Conservation (phyloP, 2,329 filamentous ascomycete genomes). For the Dothideomycetes sp. region DNA sequence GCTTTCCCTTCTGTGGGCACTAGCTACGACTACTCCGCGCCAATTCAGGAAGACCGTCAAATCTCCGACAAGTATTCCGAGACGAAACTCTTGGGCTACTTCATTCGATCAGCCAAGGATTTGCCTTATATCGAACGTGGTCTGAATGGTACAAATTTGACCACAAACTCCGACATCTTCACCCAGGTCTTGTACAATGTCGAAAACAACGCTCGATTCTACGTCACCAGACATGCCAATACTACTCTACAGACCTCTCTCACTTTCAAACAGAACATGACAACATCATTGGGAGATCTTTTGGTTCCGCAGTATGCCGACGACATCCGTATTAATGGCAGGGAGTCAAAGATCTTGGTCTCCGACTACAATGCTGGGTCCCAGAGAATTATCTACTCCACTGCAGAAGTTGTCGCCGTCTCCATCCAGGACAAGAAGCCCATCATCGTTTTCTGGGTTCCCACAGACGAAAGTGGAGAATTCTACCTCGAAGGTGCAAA, state of each 20-base stretch:
- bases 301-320: conserved; percentile 36
- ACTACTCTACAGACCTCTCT: conserved; percentile 45
- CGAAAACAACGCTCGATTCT: conserved; percentile 50
- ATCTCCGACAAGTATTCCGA: conserved; percentile 55
- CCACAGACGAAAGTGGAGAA: conserved; percentile 32
- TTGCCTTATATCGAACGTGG: conserved; percentile 46
- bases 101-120: conserved; percentile 50
- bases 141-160: conserved; percentile 36
- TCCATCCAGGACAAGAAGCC: conserved; percentile 24
- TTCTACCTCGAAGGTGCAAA: conserved; percentile 24
- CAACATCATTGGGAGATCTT: conserved; percentile 47
- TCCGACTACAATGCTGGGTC: conserved; percentile 50
- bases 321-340: conserved; percentile 49
- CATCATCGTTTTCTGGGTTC: conserved; percentile 32
- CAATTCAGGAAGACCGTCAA: conserved; percentile 51
- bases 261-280: conserved; percentile 45
- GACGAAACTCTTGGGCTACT: conserved; percentile 53
- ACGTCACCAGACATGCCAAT: conserved; percentile 47
- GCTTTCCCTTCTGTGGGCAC: conserved; percentile 44
- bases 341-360: conserved; percentile 54
- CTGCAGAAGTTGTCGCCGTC: conserved; percentile 43
- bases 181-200: conserved; percentile 51
- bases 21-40: conserved; percentile 51
- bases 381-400: conserved; percentile 46
- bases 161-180: conserved; percentile 42